Conservation (phyloP, 1,139 yeast species). For the Trichomonascaceae sp. region DNA sequence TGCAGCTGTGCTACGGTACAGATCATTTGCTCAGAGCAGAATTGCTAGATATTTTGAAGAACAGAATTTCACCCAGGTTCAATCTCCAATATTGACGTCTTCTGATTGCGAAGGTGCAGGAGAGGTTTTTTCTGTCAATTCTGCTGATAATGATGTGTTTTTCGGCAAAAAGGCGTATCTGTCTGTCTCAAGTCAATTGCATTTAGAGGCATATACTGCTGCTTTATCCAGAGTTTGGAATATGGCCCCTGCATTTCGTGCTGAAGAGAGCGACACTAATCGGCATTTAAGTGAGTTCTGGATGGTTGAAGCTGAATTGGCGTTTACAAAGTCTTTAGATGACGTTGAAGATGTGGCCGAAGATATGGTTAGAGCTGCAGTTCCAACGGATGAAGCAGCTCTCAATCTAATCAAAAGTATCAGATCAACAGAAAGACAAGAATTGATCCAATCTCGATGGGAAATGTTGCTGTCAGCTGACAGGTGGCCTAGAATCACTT, state of each 20-base stretch:
- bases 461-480: conserved; percentile 25
- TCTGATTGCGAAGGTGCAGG: conserved; percentile 99
- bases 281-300: conserved; percentile 93
- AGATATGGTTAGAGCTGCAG: conserved; percentile 55
- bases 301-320: conserved; percentile 94
- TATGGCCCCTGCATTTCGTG: conserved; percentile 85
- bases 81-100: conserved; percentile 80
- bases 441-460: conserved; percentile 35
- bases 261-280: conserved; percentile 86
- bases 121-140: conserved; percentile 58
- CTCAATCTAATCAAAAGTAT: conserved; percentile 37
- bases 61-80: conserved; percentile 59
- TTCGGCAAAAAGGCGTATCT: conserved; percentile 62
- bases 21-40: conserved; percentile 59
- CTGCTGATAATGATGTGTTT: conserved; percentile 35
- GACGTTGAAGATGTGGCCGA: conserved; percentile 67
- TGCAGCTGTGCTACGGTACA: conserved; percentile 60
- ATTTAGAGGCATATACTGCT: conserved; percentile 72
- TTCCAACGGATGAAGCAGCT: conserved; percentile 35
- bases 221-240: conserved; percentile 85
- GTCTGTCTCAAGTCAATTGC: conserved; percentile 90
- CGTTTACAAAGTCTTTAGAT: conserved; percentile 52
- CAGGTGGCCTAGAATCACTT: conserved; percentile 69
- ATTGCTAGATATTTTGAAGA: conserved; percentile 50
- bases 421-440: conserved; percentile 35